Conservation (phyloP, 352 stramenopile species). For the Phytophthora sojae region DNA sequence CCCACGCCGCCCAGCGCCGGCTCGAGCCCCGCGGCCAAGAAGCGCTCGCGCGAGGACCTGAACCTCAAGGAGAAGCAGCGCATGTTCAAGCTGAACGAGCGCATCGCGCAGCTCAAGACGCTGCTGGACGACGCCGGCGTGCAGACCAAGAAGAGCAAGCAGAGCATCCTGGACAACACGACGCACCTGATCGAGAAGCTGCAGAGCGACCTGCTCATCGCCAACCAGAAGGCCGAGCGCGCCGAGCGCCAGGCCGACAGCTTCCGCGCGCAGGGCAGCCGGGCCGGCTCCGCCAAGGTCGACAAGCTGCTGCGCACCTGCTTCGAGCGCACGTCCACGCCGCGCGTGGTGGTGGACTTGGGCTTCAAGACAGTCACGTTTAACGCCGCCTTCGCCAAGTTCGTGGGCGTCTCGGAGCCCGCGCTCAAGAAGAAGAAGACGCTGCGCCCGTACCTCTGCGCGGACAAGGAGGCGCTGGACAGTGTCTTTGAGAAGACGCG, state of each 20-base stretch:
- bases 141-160: slow-evolving; percentile 79
- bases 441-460: slow-evolving; percentile 54
- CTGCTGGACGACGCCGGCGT: slow-evolving; percentile 62
- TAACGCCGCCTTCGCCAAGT: slow-evolving; percentile 59
- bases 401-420: slow-evolving; percentile 47
- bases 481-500: slow-evolving; percentile 46
- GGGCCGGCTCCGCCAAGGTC: slow-evolving; percentile 10
- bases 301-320: slow-evolving; percentile 7
- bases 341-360: slow-evolving; percentile 58
- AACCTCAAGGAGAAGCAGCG: slow-evolving; percentile 89
- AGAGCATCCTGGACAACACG: slow-evolving; percentile 72
- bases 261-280: slow-evolving; percentile 42
- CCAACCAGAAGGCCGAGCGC: slow-evolving; percentile 58
- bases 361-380: slow-evolving; percentile 56
- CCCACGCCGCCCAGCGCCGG: no score
- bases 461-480: slow-evolving; percentile 47
- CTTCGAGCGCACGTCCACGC: slow-evolving; percentile 64
- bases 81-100: slow-evolving; percentile 87
- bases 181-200: slow-evolving; percentile 71
- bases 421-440: slow-evolving; percentile 64
- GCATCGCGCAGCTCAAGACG: slow-evolving; percentile 70
- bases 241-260: slow-evolving; percentile 58
- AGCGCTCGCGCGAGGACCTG: slow-evolving; percentile 77
- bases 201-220: slow-evolving; percentile 53
- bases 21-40: slow-evolving; percentile 17